These are phyloP conservation scores for Lantana camara DNA, from an alignment of 257 asterid species.

Conservation along the genomic window DNA sequence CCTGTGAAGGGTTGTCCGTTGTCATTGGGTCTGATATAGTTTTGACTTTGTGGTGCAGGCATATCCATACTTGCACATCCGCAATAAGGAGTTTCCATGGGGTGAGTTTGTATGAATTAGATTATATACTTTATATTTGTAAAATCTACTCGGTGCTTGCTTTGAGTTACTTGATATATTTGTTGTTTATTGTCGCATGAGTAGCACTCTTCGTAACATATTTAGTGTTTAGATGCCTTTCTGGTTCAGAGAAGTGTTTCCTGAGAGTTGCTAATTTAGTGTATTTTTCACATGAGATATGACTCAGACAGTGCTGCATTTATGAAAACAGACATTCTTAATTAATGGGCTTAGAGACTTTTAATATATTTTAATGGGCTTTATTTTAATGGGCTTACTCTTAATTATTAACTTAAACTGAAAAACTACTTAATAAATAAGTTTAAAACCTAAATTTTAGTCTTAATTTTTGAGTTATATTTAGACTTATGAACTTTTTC, in stretches of 20 bases:
- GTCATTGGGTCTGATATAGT: conserved; percentile 17
- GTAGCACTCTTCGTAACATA: not conserved
- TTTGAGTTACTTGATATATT: not conserved
- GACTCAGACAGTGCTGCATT: not conserved
- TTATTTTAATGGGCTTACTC: too few relatives aligned
- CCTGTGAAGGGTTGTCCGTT: conserved; percentile 1
- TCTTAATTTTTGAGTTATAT: too few relatives aligned
- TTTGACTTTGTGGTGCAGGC: conserved; percentile 46
- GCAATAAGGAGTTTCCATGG: conserved; percentile 92
- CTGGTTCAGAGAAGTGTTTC: not conserved
- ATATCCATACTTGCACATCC: conserved; percentile 70
- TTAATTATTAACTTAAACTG: too few relatives aligned
- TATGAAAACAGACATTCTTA: not conserved
- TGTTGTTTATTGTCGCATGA: not conserved
- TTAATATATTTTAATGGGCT: too few relatives aligned
- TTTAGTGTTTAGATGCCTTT: not conserved
- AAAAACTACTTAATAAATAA: too few relatives aligned
- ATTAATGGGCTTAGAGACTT: too few relatives aligned
- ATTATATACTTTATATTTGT: not conserved
- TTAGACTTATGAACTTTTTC: too few relatives aligned
- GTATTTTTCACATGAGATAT: not conserved
- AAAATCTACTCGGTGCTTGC: not conserved
- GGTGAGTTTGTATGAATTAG: conserved; percentile 41
- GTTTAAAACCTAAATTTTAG: too few relatives aligned
- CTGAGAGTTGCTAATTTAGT: not conserved